Conservation (phyloP, 2,329 filamentous ascomycete species). For the Paecilomyces dactylethromorphus region DNA sequence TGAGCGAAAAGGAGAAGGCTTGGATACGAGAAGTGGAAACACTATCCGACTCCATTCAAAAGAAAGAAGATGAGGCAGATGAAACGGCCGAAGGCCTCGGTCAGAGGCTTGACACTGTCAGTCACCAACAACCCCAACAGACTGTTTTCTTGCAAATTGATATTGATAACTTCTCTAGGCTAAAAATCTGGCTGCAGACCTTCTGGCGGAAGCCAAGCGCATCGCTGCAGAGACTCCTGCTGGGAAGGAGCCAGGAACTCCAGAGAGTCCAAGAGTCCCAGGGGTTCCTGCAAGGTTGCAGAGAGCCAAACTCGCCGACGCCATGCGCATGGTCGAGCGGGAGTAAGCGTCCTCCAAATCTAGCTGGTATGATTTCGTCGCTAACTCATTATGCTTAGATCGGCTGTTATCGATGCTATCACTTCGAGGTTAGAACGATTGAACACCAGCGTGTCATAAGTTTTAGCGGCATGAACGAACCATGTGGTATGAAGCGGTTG, state of each 20-base stretch:
- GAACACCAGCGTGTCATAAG: conserved; percentile 23
- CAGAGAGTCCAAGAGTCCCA: conserved; percentile 29
- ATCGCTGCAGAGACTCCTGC: conserved; percentile 21
- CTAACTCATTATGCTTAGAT: conserved; percentile 20
- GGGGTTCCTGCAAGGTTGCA: conserved; percentile 38
- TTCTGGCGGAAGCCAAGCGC: conserved; percentile 31
- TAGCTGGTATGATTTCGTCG: neutral
- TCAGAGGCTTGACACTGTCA: conserved; percentile 35
- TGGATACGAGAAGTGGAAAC: conserved; percentile 40
- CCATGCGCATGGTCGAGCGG: conserved; percentile 45
- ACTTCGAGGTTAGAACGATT: conserved; percentile 35
- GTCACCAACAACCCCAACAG: conserved; percentile 7
- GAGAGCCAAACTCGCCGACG: conserved; percentile 40
- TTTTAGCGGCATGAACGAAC: neutral
- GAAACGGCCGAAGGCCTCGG: conserved; percentile 20
- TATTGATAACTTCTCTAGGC: conserved; percentile 23
- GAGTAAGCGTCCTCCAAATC: conserved; percentile 29
- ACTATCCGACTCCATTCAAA: conserved; percentile 29
- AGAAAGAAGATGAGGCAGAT: conserved; percentile 14
- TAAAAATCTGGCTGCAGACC: conserved; percentile 30
- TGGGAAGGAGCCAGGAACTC: conserved; percentile 20
- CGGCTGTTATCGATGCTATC: conserved; percentile 38
- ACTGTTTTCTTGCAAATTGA: neutral
- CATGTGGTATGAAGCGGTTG: neutral
- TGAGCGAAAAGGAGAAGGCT: conserved; percentile 40